Evolutionary conservation across 805 yeast genomes (phyloP).

Genomic region (Sungouiozyma intestinalis): DNA sequence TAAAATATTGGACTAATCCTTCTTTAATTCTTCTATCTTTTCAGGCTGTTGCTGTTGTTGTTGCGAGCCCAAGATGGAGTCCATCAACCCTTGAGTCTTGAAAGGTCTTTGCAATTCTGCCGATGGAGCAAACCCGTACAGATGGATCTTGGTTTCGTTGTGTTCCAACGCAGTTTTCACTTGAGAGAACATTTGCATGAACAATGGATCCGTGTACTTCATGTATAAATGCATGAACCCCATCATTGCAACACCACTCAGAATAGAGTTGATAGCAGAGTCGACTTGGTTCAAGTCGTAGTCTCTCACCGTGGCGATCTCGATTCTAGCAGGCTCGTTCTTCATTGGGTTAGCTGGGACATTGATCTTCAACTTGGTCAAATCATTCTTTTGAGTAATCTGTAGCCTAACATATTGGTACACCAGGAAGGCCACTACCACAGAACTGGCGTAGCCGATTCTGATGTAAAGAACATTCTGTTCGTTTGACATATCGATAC

Average conservation of each 20-base stretch:
- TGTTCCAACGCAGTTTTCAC: constrained; percentile 82
- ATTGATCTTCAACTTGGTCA: constrained; percentile 82
- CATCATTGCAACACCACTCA: constrained; percentile 92
- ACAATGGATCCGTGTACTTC: constrained; percentile 94
- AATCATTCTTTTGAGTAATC: constrained; percentile 70
- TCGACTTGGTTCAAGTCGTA: constrained; percentile 86
- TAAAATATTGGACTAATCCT: constrained; percentile 1
- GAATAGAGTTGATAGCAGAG: constrained; percentile 67
- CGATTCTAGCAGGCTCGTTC: constrained; percentile 77
- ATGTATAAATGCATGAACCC: constrained; percentile 95
- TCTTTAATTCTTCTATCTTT: constrained; percentile 8
- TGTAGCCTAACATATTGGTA: constrained; percentile 53
- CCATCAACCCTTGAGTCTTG: constrained; percentile 76
- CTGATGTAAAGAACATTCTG: constrained; percentile 65
- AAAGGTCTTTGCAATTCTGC: constrained; percentile 97
- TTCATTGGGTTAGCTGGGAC: constrained; percentile 69
- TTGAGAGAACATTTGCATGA: constrained; percentile 88
- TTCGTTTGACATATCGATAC: constrained; percentile 82
- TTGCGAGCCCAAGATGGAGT: constrained; percentile 27
- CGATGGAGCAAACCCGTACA: constrained; percentile 68
- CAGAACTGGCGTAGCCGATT: constrained; percentile 56
- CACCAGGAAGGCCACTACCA: constrained; percentile 49
- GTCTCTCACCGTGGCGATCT: constrained; percentile 87
- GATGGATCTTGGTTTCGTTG: constrained; percentile 82
- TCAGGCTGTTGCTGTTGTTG: background rate